Conservation (phyloP, 1,284 basidiomycete genomes). For the Wallemia hederae region DNA sequence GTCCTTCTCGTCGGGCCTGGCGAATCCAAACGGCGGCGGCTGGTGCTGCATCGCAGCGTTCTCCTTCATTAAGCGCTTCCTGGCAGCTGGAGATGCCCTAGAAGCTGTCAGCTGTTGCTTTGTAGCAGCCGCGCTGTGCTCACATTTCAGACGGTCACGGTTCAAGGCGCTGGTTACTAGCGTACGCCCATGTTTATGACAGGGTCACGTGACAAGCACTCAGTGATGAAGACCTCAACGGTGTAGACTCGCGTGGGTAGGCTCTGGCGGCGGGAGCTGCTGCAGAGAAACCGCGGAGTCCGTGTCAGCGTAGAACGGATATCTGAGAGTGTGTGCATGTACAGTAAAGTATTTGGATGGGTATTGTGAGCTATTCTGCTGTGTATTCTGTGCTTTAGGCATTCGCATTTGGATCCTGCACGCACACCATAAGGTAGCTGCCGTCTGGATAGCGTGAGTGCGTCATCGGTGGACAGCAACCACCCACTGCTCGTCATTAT, state of each 20-base stretch:
- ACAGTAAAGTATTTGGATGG: neutral
- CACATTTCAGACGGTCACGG: too few species aligned
- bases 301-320: neutral
- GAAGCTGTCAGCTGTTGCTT: neutral
- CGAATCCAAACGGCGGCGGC: constrained; percentile 10
- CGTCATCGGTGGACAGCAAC: neutral
- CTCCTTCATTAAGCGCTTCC: constrained; percentile 6
- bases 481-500: neutral
- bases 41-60: constrained; percentile 7
- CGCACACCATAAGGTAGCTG: neutral
- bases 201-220: neutral
- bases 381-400: too few species aligned
- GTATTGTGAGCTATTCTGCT: too few species aligned
- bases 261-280: neutral
- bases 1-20: constrained; percentile 9
- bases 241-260: neutral
- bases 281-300: neutral
- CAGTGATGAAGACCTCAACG: neutral
- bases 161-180: too few species aligned
- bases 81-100: neutral
- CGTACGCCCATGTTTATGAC: too few species aligned
- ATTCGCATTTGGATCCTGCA: neutral
- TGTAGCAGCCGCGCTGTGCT: neutral
- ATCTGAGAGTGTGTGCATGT: neutral
- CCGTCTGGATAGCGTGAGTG: neutral